phyloP scores from a whole-genome alignment of 1,139 yeast genomes.

The Scheffersomyces insectosa region DNA sequence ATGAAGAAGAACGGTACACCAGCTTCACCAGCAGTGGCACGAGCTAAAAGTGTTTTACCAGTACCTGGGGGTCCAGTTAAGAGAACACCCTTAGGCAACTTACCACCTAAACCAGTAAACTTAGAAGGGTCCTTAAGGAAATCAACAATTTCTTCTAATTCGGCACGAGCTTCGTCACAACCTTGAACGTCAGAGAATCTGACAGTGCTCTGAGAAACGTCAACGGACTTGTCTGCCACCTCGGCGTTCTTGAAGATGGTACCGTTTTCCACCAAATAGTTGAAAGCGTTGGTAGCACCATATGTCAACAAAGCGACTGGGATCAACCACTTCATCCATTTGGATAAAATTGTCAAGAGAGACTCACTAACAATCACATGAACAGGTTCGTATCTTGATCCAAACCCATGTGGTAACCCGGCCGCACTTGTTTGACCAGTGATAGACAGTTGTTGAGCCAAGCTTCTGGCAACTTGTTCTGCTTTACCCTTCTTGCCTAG shows the following conservation, averaged over 20 bases:
- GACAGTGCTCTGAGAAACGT: conserved; percentile 84
- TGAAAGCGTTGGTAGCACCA: conserved; percentile 74
- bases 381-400: conserved; percentile 69
- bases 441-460: conserved; percentile 19
- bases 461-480: conserved; percentile 48
- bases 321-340: conserved; percentile 88
- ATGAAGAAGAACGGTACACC: conserved; percentile 98
- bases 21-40: conserved; percentile 99
- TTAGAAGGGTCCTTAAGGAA: conserved; percentile 94
- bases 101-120: conserved; percentile 96
- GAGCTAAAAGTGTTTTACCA: conserved; percentile 93
- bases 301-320: conserved; percentile 74
- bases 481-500: conserved; percentile 82
- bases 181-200: conserved; percentile 94
- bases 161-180: conserved; percentile 97
- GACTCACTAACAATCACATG: conserved; percentile 91
- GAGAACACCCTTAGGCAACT: conserved; percentile 93
- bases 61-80: conserved; percentile 99
- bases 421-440: conserved; percentile 27
- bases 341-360: conserved; percentile 69
- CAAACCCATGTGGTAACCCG: conserved; percentile 40
- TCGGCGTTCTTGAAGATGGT: conserved; percentile 78
- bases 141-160: conserved; percentile 94
- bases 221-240: conserved; percentile 74
- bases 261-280: conserved; percentile 81